Evolutionary conservation across 345 rosid species (phyloP).

Genomic region (Rhizophora apiculata): DNA sequence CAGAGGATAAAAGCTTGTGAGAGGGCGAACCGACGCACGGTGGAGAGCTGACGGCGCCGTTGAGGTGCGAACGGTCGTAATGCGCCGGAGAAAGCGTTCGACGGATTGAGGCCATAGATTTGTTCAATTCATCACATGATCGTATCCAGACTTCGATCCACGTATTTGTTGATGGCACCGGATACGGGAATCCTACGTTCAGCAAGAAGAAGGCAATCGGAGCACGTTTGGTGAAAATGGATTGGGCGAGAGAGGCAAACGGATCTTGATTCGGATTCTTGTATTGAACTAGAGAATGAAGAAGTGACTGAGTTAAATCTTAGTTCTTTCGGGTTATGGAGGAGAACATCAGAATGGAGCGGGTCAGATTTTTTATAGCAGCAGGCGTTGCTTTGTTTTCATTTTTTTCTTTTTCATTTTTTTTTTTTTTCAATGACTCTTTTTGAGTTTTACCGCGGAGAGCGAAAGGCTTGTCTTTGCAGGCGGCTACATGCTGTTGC

Average conservation of each 20-base stretch:
- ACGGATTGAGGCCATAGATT: slow-evolving; percentile 80
- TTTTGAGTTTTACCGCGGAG: slow-evolving; percentile 5
- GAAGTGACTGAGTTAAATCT: too few relatives aligned
- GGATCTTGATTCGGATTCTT: too few relatives aligned
- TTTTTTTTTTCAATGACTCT: not conserved
- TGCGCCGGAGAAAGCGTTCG: slow-evolving; percentile 79
- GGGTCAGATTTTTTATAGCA: too few relatives aligned
- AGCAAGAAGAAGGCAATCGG: not conserved
- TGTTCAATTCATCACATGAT: slow-evolving; percentile 20
- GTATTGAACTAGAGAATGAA: too few relatives aligned
- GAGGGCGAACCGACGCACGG: slow-evolving; percentile 1
- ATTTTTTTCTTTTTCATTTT: too few relatives aligned
- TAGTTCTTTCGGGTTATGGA: too few relatives aligned
- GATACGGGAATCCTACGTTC: not conserved
- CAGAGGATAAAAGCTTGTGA: slow-evolving; percentile 31
- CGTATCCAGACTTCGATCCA: not conserved
- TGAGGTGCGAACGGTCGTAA: slow-evolving; percentile 52
- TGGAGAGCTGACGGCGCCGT: slow-evolving; percentile 12
- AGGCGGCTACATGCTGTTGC: not conserved
- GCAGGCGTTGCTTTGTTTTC: too few relatives aligned
- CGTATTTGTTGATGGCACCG: not conserved
- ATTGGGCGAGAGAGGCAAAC: too few relatives aligned
- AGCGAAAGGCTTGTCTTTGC: not conserved
- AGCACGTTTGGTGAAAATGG: not conserved
- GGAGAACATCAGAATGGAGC: too few relatives aligned